Conservation (phyloP, 805 yeast genomes). For the Kluyveromyces wickerhamii region DNA sequence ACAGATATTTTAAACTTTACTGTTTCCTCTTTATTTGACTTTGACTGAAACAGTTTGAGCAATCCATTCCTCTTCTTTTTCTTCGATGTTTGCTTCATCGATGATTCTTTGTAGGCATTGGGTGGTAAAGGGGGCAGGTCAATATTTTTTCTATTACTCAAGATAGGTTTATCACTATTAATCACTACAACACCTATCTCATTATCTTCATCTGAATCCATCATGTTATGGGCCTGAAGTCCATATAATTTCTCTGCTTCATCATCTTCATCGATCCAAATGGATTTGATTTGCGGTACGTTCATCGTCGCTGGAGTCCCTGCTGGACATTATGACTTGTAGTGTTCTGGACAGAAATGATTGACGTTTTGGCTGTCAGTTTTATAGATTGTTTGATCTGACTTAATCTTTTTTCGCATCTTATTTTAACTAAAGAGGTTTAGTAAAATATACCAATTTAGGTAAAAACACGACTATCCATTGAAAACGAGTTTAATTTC, state of each 20-base stretch:
- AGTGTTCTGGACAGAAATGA: no score
- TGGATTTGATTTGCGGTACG: constrained; percentile 33
- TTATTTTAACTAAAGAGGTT: no score
- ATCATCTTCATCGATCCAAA: constrained; percentile 36
- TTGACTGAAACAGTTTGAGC: constrained; percentile 26
- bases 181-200: constrained; percentile 27
- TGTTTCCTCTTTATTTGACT: constrained; percentile 9
- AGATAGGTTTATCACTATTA: constrained; percentile 30
- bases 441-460: no score
- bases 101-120: constrained; percentile 8
- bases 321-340: no score
- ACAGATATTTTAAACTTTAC: constrained; percentile 27
- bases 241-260: constrained; percentile 30
- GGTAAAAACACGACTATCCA: no score
- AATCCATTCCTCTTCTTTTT: constrained; percentile 19
- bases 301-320: no score
- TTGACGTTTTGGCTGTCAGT: no score
- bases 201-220: constrained; percentile 22
- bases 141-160: constrained; percentile 30
- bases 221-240: constrained; percentile 23
- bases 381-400: no score
- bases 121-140: constrained; percentile 32
- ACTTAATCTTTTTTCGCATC: no score
- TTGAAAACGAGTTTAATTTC: no score
- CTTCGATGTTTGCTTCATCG: constrained; percentile 3